Base-by-base conservation (phyloP, 2,329 filamentous ascomycete species). In the Colletotrichum sp. region DNA sequence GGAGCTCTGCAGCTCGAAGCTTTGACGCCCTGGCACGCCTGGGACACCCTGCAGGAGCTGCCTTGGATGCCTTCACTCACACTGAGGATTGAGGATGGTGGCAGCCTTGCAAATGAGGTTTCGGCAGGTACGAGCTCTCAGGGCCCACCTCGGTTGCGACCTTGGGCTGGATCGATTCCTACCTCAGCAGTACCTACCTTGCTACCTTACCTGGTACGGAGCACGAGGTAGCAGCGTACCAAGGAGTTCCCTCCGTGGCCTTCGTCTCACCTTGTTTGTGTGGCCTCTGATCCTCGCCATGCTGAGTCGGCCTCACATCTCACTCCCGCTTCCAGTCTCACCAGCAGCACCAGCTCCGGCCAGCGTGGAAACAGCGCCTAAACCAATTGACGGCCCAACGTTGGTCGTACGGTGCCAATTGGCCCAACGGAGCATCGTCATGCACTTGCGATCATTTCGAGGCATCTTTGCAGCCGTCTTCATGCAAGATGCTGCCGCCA, bases 101-200 rank as follows among this genome's bases (percentile, higher is more conserved):
- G 39, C 39, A 44, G 69, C 73, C 73, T 76, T 72, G 73, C 63
- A 60, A 72, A 32, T 76, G 57, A 76, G 73, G 73, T 75, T 44
- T 76, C 39, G 34, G 68, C 72, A 75, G 62, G 68, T 67, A 71
- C 71, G 39, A 30, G 24, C 55, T 70, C 49, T 1, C 36, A 26
- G 12, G 34, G 3, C 26, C 60, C 49, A 66, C 52, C 30, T 72
- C 15, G 49, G 60, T 44, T 75, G 49, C 36, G 44, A 44, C 71
- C 36, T 57, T 57, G 30, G 34, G 39, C 39, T 44, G 18, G 39
- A 44, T 44, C 39, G 18, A 44, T 44, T 44, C 39, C 39, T n/a
- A 44, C 39, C 39, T 44, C 8, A 44, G 39, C 39, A 44, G 36
- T 49, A 65, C 63, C 34, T 65, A n/a, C 34, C 34, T 5, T 6